Evolutionary conservation across 768 basidiomycete species (phyloP).

Genomic region (Trametes coccinea): DNA sequence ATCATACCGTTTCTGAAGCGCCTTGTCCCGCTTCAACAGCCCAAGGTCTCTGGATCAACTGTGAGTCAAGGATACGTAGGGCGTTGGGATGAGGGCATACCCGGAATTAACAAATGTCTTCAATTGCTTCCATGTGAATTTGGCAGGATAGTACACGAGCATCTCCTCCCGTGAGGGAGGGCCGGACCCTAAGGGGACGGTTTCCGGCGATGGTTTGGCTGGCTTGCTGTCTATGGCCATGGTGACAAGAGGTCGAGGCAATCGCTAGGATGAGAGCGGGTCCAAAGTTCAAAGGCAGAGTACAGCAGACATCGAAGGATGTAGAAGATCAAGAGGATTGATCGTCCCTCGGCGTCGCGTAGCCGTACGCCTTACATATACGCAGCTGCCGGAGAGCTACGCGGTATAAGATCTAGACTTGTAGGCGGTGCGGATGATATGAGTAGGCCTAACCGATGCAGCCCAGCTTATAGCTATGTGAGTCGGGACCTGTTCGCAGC

Average conservation of each 20-base stretch:
- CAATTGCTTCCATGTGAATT: slow-evolving; percentile 74
- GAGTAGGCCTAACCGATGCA: no score
- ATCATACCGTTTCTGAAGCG: slow-evolving; percentile 67
- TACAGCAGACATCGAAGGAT: no score
- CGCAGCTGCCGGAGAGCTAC: no score
- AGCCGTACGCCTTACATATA: no score
- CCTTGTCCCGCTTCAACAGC: slow-evolving; percentile 70
- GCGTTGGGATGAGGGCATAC: slow-evolving; percentile 36
- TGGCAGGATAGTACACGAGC: slow-evolving; percentile 65
- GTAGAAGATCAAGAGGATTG: no score
- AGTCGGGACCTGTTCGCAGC: no score
- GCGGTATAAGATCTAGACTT: no score
- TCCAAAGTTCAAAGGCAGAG: no score
- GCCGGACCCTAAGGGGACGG: slow-evolving; percentile 40
- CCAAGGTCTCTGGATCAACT: slow-evolving; percentile 65
- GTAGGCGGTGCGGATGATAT: no score
- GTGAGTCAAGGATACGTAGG: not conserved
- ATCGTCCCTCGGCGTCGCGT: no score
- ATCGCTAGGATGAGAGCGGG: no score
- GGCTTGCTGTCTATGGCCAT: slow-evolving; percentile 1
- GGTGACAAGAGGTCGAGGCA: not conserved
- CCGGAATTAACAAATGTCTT: slow-evolving; percentile 80
- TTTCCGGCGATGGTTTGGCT: slow-evolving; percentile 2
- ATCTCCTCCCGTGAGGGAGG: slow-evolving; percentile 72
- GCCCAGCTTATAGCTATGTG: no score